A percentile compares a stretch with the other conserved stretches of the same genome.
Conservation (phyloP, 257 asterid genomes). For the Nicotiana undulata region DNA sequence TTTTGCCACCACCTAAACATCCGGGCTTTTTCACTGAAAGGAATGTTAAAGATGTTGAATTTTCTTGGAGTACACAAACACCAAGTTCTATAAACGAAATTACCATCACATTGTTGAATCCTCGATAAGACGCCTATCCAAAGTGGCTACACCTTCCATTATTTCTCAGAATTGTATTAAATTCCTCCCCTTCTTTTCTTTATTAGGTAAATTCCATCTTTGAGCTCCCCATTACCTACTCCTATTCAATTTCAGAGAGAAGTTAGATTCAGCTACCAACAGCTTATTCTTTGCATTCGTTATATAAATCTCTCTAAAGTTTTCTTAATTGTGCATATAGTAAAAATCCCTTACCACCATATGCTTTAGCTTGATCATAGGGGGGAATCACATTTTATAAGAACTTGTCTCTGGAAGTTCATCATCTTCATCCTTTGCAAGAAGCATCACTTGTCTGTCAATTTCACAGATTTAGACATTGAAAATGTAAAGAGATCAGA, state of each 20-base stretch:
- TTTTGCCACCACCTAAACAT: conserved; percentile 21
- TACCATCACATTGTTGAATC: conserved; percentile 14
- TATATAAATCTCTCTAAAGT: conserved; percentile 82
- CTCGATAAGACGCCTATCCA: conserved; percentile 2
- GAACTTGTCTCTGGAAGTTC: conserved; percentile 65
- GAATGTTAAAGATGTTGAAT: not conserved
- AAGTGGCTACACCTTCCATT: not conserved
- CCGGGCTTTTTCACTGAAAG: conserved; percentile 32
- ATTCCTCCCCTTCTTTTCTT: not conserved
- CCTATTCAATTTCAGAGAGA: conserved; percentile 4
- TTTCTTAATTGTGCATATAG: conserved; percentile 99
- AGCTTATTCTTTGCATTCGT: conserved; percentile 80
- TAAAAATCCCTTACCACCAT: conserved; percentile 97
- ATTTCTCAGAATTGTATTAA: not conserved
- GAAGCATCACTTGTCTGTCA: conserved; percentile 75
- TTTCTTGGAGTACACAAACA: conserved; percentile 5
- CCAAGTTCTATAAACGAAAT: conserved; percentile 9
- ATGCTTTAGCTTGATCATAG: conserved; percentile 97
- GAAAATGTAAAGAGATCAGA: not conserved
- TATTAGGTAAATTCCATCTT: not conserved
- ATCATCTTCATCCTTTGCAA: conserved; percentile 81
- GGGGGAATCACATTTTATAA: conserved; percentile 60
- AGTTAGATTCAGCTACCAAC: not conserved
- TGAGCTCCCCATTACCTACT: no score
- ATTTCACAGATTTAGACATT: conserved; percentile 20